phyloP scores from a whole-genome alignment of 805 yeast species.

The Sporopachydermia lactativora region DNA sequence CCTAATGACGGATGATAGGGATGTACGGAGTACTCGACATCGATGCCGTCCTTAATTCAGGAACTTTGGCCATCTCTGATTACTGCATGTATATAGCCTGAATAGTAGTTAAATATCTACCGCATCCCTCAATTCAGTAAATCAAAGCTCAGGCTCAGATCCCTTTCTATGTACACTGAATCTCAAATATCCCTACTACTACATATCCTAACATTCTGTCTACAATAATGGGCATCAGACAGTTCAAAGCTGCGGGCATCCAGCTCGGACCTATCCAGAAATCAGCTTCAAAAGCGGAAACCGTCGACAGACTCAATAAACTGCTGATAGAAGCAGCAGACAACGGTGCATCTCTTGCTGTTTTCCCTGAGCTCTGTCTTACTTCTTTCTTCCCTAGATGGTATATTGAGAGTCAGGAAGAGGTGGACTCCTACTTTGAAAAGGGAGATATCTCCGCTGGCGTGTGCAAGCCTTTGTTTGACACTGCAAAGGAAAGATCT shows the following conservation, averaged over 20 bases:
- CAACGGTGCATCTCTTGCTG: constrained; percentile 20
- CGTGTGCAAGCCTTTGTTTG: constrained; percentile 20
- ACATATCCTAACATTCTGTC: too few relatives aligned
- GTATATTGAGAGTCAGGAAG: constrained; percentile 20
- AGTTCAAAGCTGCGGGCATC: constrained; percentile 21
- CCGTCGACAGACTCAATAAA: constrained; percentile 18
- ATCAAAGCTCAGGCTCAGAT: too few relatives aligned
- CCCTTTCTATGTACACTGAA: too few relatives aligned
- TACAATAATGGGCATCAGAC: too few relatives aligned
- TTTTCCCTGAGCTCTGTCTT: constrained; percentile 24
- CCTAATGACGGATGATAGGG: too few relatives aligned
- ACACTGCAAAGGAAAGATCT: constrained; percentile 16
- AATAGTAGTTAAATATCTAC: too few relatives aligned
- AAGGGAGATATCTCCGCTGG: constrained; percentile 21
- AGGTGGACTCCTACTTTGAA: constrained; percentile 23
- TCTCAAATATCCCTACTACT: too few relatives aligned
- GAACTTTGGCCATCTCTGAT: too few relatives aligned
- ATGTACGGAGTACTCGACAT: too few relatives aligned
- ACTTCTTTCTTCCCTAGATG: constrained; percentile 26
- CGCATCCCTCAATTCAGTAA: too few relatives aligned
- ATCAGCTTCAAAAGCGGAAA: constrained; percentile 17
- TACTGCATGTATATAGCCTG: too few relatives aligned
- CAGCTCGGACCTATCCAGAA: constrained; percentile 22
- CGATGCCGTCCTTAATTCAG: too few relatives aligned
- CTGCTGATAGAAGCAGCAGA: constrained; percentile 19